A percentile compares a stretch with the other conserved stretches of the same genome.
phyloP scores from a whole-genome alignment of 768 basidiomycete species.

The Leucocoprinus sp. region DNA sequence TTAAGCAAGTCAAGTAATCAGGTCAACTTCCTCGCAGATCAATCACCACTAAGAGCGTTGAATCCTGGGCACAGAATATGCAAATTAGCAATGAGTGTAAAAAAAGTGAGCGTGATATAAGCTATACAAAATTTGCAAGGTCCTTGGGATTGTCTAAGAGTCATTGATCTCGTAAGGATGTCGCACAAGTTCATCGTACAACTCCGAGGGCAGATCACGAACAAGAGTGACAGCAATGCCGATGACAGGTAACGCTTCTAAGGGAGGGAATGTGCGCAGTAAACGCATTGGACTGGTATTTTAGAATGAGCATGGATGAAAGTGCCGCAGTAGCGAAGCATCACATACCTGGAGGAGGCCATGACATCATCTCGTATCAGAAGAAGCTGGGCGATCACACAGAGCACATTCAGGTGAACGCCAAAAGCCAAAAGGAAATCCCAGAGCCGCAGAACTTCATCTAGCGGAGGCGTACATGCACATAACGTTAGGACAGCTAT shows the following conservation, averaged over 20 bases:
- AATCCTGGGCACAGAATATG: not conserved
- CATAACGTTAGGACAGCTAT: constrained; percentile 89
- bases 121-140: constrained; percentile 5
- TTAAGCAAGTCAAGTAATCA: not conserved
- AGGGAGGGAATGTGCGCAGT: constrained; percentile 86
- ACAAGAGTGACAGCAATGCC: constrained; percentile 93
- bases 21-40: not conserved
- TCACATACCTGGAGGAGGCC: constrained; percentile 68
- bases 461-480: constrained; percentile 93
- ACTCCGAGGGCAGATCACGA: constrained; percentile 76
- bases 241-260: constrained; percentile 81
- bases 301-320: constrained; percentile 4
- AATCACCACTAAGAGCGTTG: not conserved
- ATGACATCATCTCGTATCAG: constrained; percentile 89
- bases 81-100: not conserved
- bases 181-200: constrained; percentile 83
- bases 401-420: constrained; percentile 92
- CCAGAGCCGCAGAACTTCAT: constrained; percentile 93
- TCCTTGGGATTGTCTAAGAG: constrained; percentile 15
- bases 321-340: not conserved
- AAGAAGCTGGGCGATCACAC: constrained; percentile 91
- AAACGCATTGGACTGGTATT: constrained; percentile 81
- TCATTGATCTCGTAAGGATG: constrained; percentile 66
- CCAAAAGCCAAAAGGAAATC: constrained; percentile 97
- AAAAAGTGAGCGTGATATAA: constrained; percentile 2